phyloP scores from a whole-genome alignment of 2,329 filamentous ascomycete species.

The Bipolaris cookei region DNA sequence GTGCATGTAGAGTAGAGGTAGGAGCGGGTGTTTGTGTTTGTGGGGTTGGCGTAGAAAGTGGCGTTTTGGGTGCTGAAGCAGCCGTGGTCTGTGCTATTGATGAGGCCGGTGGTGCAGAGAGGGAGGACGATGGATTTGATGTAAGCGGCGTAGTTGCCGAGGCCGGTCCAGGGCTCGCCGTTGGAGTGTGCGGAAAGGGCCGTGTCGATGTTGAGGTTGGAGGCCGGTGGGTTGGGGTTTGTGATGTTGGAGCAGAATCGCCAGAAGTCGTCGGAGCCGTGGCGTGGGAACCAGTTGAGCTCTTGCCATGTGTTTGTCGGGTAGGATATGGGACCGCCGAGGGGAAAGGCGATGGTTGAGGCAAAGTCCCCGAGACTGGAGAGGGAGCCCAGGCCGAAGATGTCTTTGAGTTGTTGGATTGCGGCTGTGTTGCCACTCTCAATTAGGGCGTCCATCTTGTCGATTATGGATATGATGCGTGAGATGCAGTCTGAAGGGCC shows the following conservation, averaged over 20 bases:
- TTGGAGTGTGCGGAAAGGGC: constrained; percentile 57
- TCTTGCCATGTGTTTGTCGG: constrained; percentile 62
- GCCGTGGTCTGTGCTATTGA: constrained; percentile 47
- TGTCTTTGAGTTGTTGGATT: constrained; percentile 54
- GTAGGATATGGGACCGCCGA: constrained; percentile 58
- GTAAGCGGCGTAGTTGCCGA: constrained; percentile 61
- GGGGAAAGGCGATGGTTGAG: constrained; percentile 56
- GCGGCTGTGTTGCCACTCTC: constrained; percentile 51
- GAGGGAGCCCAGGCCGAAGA: constrained; percentile 57
- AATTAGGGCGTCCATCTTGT: constrained; percentile 58
- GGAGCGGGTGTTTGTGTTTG: constrained; percentile 52
- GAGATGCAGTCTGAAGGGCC: constrained; percentile 58
- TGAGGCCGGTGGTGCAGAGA: constrained; percentile 52
- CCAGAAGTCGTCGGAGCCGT: constrained; percentile 58
- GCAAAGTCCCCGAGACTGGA: constrained; percentile 57
- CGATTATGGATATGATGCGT: constrained; percentile 58
- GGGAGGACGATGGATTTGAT: constrained; percentile 56
- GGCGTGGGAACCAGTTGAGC: constrained; percentile 56
- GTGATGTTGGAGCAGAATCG: constrained; percentile 61
- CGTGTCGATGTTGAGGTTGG: constrained; percentile 55
- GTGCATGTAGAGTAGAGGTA: constrained; percentile 60
- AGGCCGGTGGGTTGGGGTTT: constrained; percentile 53
- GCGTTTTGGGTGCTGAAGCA: constrained; percentile 57
- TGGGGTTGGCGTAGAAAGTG: constrained; percentile 53
- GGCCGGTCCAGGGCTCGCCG: constrained; percentile 58